phyloP scores from a whole-genome alignment of 345 rosid species.

The Barbarea vulgaris region DNA sequence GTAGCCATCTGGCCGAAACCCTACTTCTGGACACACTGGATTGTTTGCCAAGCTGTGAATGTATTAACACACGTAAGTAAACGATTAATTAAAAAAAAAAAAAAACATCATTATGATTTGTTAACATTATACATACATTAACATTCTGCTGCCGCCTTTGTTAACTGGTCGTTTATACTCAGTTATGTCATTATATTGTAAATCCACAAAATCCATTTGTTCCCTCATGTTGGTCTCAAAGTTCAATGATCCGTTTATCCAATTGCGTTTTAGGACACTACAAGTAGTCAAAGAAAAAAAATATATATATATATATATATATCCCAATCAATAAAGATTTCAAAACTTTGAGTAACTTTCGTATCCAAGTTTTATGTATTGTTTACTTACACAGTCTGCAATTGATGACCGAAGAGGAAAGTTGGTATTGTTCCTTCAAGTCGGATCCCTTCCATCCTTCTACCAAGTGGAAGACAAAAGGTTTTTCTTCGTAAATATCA shows the following conservation, averaged over 20 bases:
- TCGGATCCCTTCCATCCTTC: not conserved
- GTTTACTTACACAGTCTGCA: not conserved
- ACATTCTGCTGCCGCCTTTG: not conserved
- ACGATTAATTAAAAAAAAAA: not conserved
- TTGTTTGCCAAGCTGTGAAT: not conserved
- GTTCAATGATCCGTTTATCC: not conserved
- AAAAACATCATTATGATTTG: not conserved
- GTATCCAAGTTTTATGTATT: no score
- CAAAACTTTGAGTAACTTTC: not conserved
- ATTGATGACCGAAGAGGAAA: not conserved
- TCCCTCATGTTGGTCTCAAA: not conserved
- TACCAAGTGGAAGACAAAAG: not conserved
- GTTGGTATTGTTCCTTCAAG: not conserved
- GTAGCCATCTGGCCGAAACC: not conserved
- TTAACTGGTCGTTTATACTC: not conserved
- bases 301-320: no score
- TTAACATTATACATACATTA: not conserved
- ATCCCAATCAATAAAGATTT: not conserved
- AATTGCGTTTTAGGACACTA: not conserved
- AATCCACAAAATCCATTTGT: not conserved
- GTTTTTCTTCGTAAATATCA: not conserved
- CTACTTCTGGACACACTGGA: not conserved
- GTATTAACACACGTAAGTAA: not conserved
- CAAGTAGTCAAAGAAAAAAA: not conserved
- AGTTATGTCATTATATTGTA: not conserved